Evolutionary conservation across 208 protist genomes (phyloP), one percentile per base, ranked within the genome.

Genomic region (Wallacemonas rigidus): DNA sequence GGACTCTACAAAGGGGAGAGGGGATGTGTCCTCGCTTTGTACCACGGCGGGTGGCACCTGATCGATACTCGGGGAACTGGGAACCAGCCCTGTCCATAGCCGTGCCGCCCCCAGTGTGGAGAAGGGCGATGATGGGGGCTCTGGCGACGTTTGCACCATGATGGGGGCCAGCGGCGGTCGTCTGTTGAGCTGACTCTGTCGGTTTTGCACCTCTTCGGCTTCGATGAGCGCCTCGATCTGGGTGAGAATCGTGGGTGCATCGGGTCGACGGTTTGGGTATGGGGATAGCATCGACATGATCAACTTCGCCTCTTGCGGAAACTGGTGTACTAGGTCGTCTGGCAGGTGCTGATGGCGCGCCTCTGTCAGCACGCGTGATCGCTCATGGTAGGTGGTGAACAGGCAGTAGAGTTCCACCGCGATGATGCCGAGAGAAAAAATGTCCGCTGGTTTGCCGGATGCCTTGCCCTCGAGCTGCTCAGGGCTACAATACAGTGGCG

Each of bases 371-470:
- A 91, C 82, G 3, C 62, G 75, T 26, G 90, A 82, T 17, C 91
- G 80, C 67, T 95, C 91, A 68, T 93, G 88, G 56, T 81, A 58
- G 35, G 91, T 95, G 6, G 67, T 78, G 74, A 95, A 95, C 9
- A 69, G 67, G 73, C 81, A 88, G 60, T 93, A 86, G 74, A 92
- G 80, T 80, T 95, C 91, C 57, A 95, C 82, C 1, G 83, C 88
- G 41, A 95, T 87, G 45, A 95, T 71, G 26, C 88, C 91, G 5
- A 95, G 70, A 11, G 88, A 92, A 72, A 86, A 95, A 67, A 95
- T 83, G 69, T 95, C 91, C 6, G 87, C 82, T 1, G 84, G 75
- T 57, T 86, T 85, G 38, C 74, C 72, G 0, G 83, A 81, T 9
- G 79, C 77, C 26, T 35, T 40, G 0, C 88, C 88, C 12, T 72